phyloP scores from a whole-genome alignment of 2,329 filamentous ascomycete species.

The Clonostachys byssicola region DNA sequence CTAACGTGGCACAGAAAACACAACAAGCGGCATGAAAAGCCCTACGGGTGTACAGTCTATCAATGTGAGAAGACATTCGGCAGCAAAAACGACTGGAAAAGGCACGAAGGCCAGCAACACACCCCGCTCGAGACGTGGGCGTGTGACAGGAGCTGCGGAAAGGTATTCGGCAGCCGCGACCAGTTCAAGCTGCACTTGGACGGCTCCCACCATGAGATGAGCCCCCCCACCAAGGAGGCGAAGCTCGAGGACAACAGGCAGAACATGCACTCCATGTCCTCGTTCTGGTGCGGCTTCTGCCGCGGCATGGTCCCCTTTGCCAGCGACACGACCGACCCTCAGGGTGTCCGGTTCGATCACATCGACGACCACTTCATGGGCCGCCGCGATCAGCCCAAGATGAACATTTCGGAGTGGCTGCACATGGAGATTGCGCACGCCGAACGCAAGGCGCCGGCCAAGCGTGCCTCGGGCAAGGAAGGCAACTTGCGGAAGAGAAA shows the following conservation, averaged over 20 bases:
- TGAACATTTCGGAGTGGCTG: constrained; percentile 52
- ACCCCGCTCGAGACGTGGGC: constrained; percentile 67
- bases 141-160: constrained; percentile 59
- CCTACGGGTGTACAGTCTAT: constrained; percentile 76
- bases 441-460: too few species aligned
- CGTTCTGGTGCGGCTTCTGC: constrained; percentile 91
- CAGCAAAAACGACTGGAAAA: constrained; percentile 93
- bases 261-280: constrained; percentile 57
- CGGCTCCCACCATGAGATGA: constrained; percentile 36
- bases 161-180: constrained; percentile 53
- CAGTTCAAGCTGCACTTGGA: constrained; percentile 59
- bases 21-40: constrained; percentile 72
- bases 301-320: constrained; percentile 45
- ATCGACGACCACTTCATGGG: constrained; percentile 70
- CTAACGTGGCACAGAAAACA: constrained; percentile 61
- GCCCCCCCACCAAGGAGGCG: constrained; percentile 24
- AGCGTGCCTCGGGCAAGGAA: too few species aligned
- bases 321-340: constrained; percentile 15
- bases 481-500: too few species aligned
- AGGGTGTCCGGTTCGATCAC: constrained; percentile 51
- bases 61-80: constrained; percentile 72
- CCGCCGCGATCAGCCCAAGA: constrained; percentile 29
- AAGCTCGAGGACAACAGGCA: constrained; percentile 53
- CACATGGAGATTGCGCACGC: constrained; percentile 17
- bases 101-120: constrained; percentile 82